Percentiles rank a stretch among this genome's conserved stretches.
Conservation (phyloP, 2,329 filamentous ascomycete genomes). For the Myriosclerotinia duriaeana region DNA sequence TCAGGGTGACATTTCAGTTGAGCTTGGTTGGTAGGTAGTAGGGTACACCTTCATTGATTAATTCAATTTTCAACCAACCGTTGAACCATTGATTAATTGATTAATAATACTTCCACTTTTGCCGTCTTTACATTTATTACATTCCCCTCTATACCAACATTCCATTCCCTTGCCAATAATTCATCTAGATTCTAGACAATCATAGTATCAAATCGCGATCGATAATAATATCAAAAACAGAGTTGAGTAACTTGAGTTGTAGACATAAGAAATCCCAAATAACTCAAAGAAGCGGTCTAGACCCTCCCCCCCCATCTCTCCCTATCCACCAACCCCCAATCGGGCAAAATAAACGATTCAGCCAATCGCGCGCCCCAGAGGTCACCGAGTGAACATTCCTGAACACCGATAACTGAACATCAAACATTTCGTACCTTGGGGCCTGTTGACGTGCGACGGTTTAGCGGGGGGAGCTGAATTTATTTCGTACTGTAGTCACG, state of each 20-base stretch:
- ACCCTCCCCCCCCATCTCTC: conserved; percentile 13
- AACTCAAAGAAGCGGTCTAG: conserved; percentile 23
- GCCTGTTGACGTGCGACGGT: conserved; percentile 1
- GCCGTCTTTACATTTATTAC: background rate
- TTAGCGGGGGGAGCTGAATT: conserved; percentile 18
- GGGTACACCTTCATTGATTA: background rate
- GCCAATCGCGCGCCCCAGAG: conserved; percentile 11
- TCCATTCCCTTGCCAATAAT: background rate
- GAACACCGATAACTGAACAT: conserved; percentile 6
- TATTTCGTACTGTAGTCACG: conserved; percentile 14
- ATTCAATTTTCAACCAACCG: background rate
- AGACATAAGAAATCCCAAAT: background rate
- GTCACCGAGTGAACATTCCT: conserved; percentile 19
- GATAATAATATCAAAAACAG: conserved; percentile 3
- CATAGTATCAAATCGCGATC: too few species aligned
- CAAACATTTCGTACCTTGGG: background rate
- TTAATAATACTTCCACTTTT: background rate
- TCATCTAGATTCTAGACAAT: background rate
- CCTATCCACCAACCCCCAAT: conserved; percentile 25
- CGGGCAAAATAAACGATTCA: conserved; percentile 32
- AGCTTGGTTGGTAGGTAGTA: background rate
- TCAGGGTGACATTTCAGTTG: background rate
- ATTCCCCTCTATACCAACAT: background rate
- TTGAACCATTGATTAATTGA: background rate
- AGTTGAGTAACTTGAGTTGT: background rate